phyloP scores from a whole-genome alignment of 2,329 filamentous ascomycete species.

The Neurospora sp. region DNA sequence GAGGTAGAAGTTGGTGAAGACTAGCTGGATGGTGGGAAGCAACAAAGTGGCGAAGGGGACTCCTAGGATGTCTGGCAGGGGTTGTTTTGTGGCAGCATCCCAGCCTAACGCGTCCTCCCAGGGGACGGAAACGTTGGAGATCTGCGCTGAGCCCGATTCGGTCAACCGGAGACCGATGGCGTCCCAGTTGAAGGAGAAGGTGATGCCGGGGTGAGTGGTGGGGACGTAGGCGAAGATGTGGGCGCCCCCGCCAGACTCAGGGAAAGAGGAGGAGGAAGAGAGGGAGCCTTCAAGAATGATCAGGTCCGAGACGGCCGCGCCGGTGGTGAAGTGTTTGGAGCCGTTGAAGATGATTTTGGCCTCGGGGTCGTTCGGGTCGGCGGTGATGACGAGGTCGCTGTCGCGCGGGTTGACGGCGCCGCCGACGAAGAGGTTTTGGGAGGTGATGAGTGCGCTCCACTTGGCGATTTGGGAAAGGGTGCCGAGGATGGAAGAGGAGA shows the following conservation, averaged over 20 bases:
- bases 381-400: constrained; percentile 46
- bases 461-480: constrained; percentile 49
- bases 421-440: constrained; percentile 57
- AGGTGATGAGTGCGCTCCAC: constrained; percentile 44
- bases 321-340: constrained; percentile 58
- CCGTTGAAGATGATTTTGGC: constrained; percentile 46
- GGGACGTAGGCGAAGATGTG: constrained; percentile 54
- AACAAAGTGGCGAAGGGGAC: constrained; percentile 48
- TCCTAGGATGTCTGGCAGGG: constrained; percentile 36
- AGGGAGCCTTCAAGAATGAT: constrained; percentile 54
- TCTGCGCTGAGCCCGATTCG: constrained; percentile 53
- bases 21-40: constrained; percentile 52
- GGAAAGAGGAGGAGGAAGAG: constrained; percentile 35
- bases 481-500: constrained; percentile 50
- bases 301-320: constrained; percentile 54
- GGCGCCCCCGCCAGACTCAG: constrained; percentile 22
- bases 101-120: constrained; percentile 56
- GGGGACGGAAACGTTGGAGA: constrained; percentile 43
- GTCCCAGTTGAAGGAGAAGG: constrained; percentile 53
- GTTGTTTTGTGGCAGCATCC: constrained; percentile 39
- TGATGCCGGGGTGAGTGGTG: constrained; percentile 46
- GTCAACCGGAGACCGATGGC: constrained; percentile 53
- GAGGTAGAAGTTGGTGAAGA: constrained; percentile 58
- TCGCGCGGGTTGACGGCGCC: constrained; percentile 58
- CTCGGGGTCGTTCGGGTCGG: constrained; percentile 32